Conservation (phyloP, 352 stramenopile genomes). For the Discostella stelligera region DNA sequence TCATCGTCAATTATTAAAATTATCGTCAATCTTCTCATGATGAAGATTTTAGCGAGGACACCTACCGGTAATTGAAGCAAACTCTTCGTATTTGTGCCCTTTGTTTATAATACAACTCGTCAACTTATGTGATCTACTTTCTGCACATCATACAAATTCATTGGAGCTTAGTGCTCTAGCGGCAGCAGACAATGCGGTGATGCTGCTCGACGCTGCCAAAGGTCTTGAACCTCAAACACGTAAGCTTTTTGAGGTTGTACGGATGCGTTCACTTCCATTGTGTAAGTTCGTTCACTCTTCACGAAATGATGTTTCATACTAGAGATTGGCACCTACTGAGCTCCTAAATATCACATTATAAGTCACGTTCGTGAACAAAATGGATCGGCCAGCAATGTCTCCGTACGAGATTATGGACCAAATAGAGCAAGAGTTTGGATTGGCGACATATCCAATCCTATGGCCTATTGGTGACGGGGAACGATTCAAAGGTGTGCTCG, state of each 20-base stretch:
- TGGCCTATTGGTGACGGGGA: constrained; percentile 88
- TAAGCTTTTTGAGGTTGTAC: constrained; percentile 87
- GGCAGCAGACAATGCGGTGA: constrained; percentile 86
- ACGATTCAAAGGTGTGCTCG: constrained; percentile 85
- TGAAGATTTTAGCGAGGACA: constrained; percentile 88
- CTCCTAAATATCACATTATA: neutral
- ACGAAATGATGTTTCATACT: neutral
- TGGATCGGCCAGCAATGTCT: constrained; percentile 84
- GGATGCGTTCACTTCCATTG: constrained; percentile 81
- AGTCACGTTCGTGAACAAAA: constrained; percentile 88
- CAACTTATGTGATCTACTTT: neutral
- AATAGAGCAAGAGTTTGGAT: constrained; percentile 85
- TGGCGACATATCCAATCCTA: constrained; percentile 83
- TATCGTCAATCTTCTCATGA: no score
- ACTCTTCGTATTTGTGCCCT: constrained; percentile 5
- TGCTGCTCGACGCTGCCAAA: constrained; percentile 87
- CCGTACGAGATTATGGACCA: constrained; percentile 88
- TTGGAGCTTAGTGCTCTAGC: constrained; percentile 58
- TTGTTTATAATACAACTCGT: no score
- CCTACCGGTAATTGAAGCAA: constrained; percentile 67
- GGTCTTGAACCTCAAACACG: constrained; percentile 86
- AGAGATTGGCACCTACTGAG: neutral
- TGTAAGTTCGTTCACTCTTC: constrained; percentile 8
- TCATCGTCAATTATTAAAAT: no score
- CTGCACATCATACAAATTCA: neutral